Conservation (phyloP, 345 rosid genomes). For the Sisymbrium altissimum region DNA sequence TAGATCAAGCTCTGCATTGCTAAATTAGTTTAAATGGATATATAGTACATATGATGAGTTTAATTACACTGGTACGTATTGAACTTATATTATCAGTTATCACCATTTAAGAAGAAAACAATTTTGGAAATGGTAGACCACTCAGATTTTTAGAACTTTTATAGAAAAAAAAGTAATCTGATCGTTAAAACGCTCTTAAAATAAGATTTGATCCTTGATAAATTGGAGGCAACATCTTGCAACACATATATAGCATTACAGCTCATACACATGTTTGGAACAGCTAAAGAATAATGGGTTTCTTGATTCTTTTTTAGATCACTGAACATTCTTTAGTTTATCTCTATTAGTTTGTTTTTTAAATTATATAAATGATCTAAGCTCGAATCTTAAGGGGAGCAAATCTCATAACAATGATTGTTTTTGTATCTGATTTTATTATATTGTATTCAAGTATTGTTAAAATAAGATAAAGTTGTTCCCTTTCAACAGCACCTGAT, state of each 20-base stretch:
- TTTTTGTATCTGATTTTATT: slow-evolving; percentile 21
- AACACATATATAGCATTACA: slow-evolving; percentile 21
- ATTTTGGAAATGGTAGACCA: background rate
- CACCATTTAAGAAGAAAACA: background rate
- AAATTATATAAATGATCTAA: slow-evolving; percentile 10
- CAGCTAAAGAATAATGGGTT: slow-evolving; percentile 12
- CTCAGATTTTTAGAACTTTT: background rate
- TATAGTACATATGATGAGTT: background rate
- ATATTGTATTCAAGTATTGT: background rate
- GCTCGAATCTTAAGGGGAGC: slow-evolving; percentile 31
- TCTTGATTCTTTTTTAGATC: background rate
- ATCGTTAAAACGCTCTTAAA: background rate
- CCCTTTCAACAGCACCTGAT: slow-evolving; percentile 34
- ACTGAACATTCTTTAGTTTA: slow-evolving; percentile 1
- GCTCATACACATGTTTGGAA: slow-evolving; percentile 32
- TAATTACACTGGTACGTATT: background rate
- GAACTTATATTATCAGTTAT: background rate
- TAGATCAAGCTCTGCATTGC: background rate
- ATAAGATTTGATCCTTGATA: slow-evolving; percentile 7
- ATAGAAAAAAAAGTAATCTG: background rate
- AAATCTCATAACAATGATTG: slow-evolving; percentile 30
- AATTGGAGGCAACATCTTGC: slow-evolving; percentile 11
- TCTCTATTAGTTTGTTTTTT: background rate
- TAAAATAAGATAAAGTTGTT: slow-evolving; percentile 25
- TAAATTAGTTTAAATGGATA: background rate